phyloP scores from a whole-genome alignment of 2,329 filamentous ascomycete genomes.

The Taxawa tesnikishii region DNA sequence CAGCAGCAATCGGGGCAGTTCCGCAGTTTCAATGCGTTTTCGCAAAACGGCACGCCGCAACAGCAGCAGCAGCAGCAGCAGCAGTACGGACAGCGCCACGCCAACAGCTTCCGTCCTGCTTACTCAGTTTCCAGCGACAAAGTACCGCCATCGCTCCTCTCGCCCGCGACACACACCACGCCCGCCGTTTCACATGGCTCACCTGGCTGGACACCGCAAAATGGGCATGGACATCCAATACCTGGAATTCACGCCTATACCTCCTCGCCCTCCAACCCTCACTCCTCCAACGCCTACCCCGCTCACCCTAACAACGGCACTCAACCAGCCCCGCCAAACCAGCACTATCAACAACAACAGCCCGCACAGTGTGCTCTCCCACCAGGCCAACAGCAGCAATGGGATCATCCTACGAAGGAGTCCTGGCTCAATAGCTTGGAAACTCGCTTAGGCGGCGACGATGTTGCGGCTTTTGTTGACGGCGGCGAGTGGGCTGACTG shows the following conservation, averaged over 20 bases:
- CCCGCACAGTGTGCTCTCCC: no score
- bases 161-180: constrained; percentile 14
- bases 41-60: not conserved
- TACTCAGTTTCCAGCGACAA: no score
- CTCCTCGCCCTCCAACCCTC: constrained; percentile 21
- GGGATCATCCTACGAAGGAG: constrained; percentile 18
- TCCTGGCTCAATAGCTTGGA: constrained; percentile 23
- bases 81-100: constrained; percentile 9
- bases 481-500: constrained; percentile 22
- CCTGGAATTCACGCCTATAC: constrained; percentile 39
- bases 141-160: constrained; percentile 14
- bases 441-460: constrained; percentile 24
- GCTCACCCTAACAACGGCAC: constrained; percentile 2
- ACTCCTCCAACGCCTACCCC: constrained; percentile 6
- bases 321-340: constrained; percentile 1
- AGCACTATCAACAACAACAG: no score
- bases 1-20: constrained; percentile 12
- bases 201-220: no score
- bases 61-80: constrained; percentile 5
- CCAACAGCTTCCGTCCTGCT: constrained; percentile 13
- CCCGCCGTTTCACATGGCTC: constrained; percentile 15
- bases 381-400: constrained; percentile 12
- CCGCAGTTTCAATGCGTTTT: constrained; percentile 9
- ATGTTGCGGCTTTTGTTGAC: constrained; percentile 27
- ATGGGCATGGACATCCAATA: constrained; percentile 3